Conservation (phyloP, 176 grass and related monocot genomes). For the Rhipidocladum racemiflorum region DNA sequence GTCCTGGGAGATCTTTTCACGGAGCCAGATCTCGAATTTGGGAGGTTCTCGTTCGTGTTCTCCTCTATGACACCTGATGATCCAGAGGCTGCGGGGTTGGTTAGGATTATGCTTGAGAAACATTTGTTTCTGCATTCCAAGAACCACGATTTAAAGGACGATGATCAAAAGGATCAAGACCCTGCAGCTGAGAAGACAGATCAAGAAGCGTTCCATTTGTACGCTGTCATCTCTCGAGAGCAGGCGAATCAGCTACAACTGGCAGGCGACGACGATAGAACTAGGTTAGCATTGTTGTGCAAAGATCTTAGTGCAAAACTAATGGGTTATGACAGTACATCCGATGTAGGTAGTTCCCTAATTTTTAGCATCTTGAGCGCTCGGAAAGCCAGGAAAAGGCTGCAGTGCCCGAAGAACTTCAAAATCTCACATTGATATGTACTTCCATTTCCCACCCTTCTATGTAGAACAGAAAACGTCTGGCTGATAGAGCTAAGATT, state of each 20-base stretch:
- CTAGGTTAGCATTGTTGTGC: conserved; percentile 57
- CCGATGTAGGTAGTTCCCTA: conserved; percentile 40
- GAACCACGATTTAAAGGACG: background rate
- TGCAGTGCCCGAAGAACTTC: conserved; percentile 33
- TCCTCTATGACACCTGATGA: conserved; percentile 45
- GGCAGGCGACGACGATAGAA: conserved; percentile 44
- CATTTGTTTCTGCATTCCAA: background rate
- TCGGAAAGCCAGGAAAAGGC: conserved; percentile 46
- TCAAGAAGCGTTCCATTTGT: conserved; percentile 47
- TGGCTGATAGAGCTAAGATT: too few relatives aligned
- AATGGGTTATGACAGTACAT: conserved; percentile 64
- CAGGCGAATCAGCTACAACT: conserved; percentile 50
- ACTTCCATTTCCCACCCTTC: too few relatives aligned
- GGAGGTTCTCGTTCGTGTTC: conserved; percentile 67
- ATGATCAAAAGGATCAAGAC: conserved; percentile 25
- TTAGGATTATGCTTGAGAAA: conserved; percentile 51
- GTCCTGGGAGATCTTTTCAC: conserved; percentile 58
- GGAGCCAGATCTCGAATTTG: conserved; percentile 74
- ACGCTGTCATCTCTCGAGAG: conserved; percentile 47
- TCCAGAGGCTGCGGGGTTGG: conserved; percentile 48
- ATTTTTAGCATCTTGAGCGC: conserved; percentile 59
- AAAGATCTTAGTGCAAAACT: conserved; percentile 62
- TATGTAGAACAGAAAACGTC: conserved; percentile 12
- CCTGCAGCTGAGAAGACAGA: conserved; percentile 27
- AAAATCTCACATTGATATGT: conserved; percentile 28